These are phyloP conservation scores for Pyricularia sp. DNA, from an alignment of 2,329 filamentous ascomycete genomes.

Conservation along the genomic window DNA sequence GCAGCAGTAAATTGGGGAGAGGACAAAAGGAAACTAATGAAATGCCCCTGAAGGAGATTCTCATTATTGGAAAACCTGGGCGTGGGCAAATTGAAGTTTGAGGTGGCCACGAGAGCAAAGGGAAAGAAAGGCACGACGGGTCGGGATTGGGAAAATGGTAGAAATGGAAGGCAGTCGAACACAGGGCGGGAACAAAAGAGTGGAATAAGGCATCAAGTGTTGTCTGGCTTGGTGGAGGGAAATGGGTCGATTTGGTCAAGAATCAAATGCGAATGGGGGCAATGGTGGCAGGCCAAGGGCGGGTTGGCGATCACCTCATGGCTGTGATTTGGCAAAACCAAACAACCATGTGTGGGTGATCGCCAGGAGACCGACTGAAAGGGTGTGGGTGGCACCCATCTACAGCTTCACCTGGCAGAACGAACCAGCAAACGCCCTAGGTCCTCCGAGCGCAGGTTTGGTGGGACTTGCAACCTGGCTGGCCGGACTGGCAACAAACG, in stretches of 20 bases:
- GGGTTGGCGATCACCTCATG: background rate
- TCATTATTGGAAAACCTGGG: background rate
- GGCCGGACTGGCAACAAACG: background rate
- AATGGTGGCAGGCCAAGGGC: background rate
- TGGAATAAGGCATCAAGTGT: background rate
- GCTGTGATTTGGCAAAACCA: background rate
- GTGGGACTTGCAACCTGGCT: background rate
- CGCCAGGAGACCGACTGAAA: background rate
- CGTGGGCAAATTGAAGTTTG: background rate
- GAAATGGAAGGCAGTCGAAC: background rate
- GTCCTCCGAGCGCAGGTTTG: background rate
- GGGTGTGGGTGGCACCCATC: background rate
- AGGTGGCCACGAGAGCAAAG: background rate
- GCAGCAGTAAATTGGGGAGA: background rate
- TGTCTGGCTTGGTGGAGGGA: background rate
- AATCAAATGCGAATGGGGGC: background rate
- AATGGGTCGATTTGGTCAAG: background rate
- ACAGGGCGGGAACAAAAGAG: background rate
- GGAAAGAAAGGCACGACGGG: background rate
- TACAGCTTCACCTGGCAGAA: background rate
- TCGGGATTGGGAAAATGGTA: background rate
- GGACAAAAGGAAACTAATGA: background rate
- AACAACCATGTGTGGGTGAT: background rate
- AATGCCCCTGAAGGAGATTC: background rate
- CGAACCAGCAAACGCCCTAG: background rate